Evolutionary conservation across 108 stramenopile species (phyloP), one percentile per base, ranked within the genome.

Genomic region (Nitzschia sp.): DNA sequence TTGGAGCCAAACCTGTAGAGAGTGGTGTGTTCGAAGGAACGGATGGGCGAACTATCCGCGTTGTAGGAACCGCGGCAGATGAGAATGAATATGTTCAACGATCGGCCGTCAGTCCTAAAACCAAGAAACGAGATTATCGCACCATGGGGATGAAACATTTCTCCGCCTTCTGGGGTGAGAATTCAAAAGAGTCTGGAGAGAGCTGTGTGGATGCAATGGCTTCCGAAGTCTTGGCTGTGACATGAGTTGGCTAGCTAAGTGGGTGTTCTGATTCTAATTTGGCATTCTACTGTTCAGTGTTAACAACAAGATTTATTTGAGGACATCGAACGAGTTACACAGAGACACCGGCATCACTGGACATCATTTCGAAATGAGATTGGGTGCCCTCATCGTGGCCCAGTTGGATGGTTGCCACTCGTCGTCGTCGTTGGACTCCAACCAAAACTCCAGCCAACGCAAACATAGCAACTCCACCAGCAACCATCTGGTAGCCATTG

Each of bases 61-160:
- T 73, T 11, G 69, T 74, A 19, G 81, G 81, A 15, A 57, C 17
- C 1, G 68, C 39, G 2, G 73, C 74, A 20, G 42, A 72, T 51
- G 66, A 72, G 52, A 70, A 75, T 37, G 77, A 82, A 40, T 76
- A 70, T 38, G 64, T 82, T 42, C 39, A 65, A 51, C 67, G 81
- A 21, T 67, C 54, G 34, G 69, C 51, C 6, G n/a, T 81, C 7
- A 38, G 24, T 43, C 38, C 25, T 12, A 22, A 12, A n/a, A 22
- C n/a, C 7, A 75, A 69, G 41, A 29, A 24, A n/a, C 40, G 50
- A 66, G 53, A 76, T 22, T 70, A 79, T 48, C 15, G 41, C 8
- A 24, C 39, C 10, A 58, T 79, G 66, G 53, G 65, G 5, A 76
- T 76, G 73, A 59, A 29, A 29, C 70, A 76, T 59, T 75, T 75